Percentiles rank a stretch among this genome's conserved stretches.
Evolutionary conservation across 495 filamentous ascomycete genomes (phyloP).

Genomic region (Cladorrhinum samala): DNA sequence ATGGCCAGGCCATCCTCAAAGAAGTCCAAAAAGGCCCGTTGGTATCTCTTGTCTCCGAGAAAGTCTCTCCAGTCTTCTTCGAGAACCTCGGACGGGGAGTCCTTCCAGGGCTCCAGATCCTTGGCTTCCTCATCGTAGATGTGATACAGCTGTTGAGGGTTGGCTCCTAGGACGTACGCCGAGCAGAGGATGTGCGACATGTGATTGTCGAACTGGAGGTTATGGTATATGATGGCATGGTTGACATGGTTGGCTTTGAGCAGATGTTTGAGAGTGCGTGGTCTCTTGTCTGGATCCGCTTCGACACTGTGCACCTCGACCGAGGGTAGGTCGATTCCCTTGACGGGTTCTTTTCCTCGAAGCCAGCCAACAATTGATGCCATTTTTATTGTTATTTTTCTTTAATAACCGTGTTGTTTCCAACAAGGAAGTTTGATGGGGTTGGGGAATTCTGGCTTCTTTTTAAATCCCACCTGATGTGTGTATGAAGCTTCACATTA

Average conservation of each 20-base stretch:
- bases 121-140: conserved; percentile 74
- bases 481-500: too few species aligned
- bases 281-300: conserved; percentile 66
- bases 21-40: conserved; percentile 85
- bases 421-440: background rate
- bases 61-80: conserved; percentile 80
- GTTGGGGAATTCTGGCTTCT: background rate
- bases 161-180: conserved; percentile 75
- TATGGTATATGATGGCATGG: conserved; percentile 72
- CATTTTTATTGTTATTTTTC: conserved; percentile 18
- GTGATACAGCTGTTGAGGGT: conserved; percentile 60
- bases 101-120: conserved; percentile 70
- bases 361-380: conserved; percentile 40
- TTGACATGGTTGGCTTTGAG: conserved; percentile 88
- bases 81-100: conserved; percentile 77
- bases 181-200: conserved; percentile 77
- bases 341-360: conserved; percentile 22
- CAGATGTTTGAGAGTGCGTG: conserved; percentile 81
- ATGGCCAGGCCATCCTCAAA: conserved; percentile 82
- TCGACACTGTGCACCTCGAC: conserved; percentile 75
- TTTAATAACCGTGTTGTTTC: background rate
- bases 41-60: conserved; percentile 70
- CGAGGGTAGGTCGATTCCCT: conserved; percentile 57
- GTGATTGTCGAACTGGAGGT: conserved; percentile 81
- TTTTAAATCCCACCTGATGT: too few species aligned